Conservation (phyloP, 768 basidiomycete genomes). For the Lentinula boryana region DNA sequence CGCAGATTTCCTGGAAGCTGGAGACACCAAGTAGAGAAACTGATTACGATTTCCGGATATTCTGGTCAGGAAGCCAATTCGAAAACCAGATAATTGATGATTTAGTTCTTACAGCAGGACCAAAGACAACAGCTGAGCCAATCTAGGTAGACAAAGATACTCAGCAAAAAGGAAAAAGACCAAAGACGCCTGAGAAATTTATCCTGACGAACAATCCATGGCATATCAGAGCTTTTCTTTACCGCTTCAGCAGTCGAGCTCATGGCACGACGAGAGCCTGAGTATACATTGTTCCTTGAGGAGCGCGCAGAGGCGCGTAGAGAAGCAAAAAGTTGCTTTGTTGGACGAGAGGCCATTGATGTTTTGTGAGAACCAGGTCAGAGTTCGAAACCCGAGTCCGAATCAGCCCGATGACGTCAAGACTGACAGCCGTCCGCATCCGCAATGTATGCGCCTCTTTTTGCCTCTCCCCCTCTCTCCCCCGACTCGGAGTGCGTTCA, state of each 20-base stretch:
- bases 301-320: constrained; percentile 1
- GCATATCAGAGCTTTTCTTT: constrained; percentile 7
- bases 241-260: constrained; percentile 5
- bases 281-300: neutral
- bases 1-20: constrained; percentile 2
- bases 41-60: neutral
- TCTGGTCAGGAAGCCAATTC: neutral
- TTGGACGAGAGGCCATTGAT: constrained; percentile 1
- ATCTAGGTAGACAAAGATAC: neutral
- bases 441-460: no score
- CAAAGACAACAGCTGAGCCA: constrained; percentile 8
- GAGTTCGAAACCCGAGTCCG: neutral
- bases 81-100: neutral
- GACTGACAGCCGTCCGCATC: neutral
- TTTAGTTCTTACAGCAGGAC: constrained; percentile 3
- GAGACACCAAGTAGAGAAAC: constrained; percentile 8
- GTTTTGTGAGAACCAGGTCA: neutral
- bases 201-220: constrained; percentile 1
- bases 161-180: neutral
- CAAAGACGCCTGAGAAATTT: neutral
- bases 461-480: no score
- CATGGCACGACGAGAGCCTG: constrained; percentile 3
- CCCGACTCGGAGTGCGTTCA: no score
- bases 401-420: neutral
- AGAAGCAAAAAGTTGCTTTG: constrained; percentile 1